Base-by-base conservation (phyloP, 2,329 filamentous ascomycete species). In the Sordariomycetes sp. region DNA sequence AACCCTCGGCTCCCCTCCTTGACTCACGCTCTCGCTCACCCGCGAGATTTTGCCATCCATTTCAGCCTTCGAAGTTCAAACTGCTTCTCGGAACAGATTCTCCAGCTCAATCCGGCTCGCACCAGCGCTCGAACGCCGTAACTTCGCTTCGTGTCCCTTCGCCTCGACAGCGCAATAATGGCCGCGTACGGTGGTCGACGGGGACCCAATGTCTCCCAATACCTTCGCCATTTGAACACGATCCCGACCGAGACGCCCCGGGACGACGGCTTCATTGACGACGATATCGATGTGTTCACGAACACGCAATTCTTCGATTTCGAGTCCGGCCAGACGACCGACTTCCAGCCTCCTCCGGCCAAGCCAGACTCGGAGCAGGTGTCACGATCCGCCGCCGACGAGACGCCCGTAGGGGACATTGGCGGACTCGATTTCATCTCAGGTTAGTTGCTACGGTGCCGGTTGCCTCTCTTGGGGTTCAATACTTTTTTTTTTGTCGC, bases 181-280 rank as follows among this genome's bases (percentile, higher is more conserved):
- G 84, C 89, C 70, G 81, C 78, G 70, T 91, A 85, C 80, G 85
- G 81, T 72, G 87, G 86, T 68, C 87, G 90, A 62, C 85, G 88
- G 69, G 88, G 83, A 65, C 87, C 89, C 68, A 96, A 96, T 72
- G 89, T 96, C 74, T 91, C 90, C 68, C 87, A 91, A 68, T 96
- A 94, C 76, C 80, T 97, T 64, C 87, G 89, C 67, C 88, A 92
- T 65, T 79, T 97, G 66, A 96, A 96, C 76, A 82, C 85, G 61
- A 77, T 87, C 61, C 81, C 87, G 58, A 78, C 86, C 61, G 80
- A 77, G 57, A 65, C 64, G 59, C 66, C 77, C 25, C 69, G 80
- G 32, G 69, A 70, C 58, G 79, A 86, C 61, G 72, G 77, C 56
- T 80, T 86, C 71, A 76, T 88, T 62, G 86, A 89, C 65, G 83